Evolutionary conservation across 441 rosid species (phyloP), one percentile per base, ranked within the genome.

Genomic region (Bocquillonia castaneifolia): DNA sequence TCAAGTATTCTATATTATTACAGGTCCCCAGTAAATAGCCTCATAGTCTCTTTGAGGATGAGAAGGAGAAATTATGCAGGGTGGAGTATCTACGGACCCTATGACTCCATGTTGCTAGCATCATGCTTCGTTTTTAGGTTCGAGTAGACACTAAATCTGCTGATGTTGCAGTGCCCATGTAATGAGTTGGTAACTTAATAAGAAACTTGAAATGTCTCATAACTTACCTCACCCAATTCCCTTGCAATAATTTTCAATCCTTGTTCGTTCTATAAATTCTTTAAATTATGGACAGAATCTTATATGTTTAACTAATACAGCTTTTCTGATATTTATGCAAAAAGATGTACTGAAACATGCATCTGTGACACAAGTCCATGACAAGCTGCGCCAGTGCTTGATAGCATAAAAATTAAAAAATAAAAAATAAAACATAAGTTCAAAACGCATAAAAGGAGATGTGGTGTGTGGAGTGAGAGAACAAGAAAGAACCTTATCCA

Each of bases 401-500:
- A 25, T 20, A 25, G 10, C 54, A 52, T 9, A 39, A 36, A 22
- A 69, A 17, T 20, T 23, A n/a, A 3, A 44, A 59, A 3, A 22
- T 3, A 15, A 12, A 51, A 40, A 10, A 17, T 23, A 52, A 42
- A 23, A 3, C 6, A n/a, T n/a, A n/a, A n/a, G n/a, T n/a, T n/a
- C n/a, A 8, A 0, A 18, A 39, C 8, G n/a, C 37, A 7, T 28
- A 0, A 12, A 1, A 47, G 15, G 29, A 28, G 66, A 8, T 28
- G 39, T 22, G 47, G 34, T 34, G 28, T 31, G 22, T 7, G 39
- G 29, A 3, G 51, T 17, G 25, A 54, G 13, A 55, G 26, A 50
- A 10, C 58, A 31, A 45, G 26, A 47, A 6, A 62, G 32, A 56
- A 85, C 96, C 96, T 89, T 86, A 70, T 88, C 86, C 13, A 64